A percentile compares a stretch with the other conserved stretches of the same genome.
phyloP scores from a whole-genome alignment of 2,329 filamentous ascomycete species.

The Huntiella abstrusa region DNA sequence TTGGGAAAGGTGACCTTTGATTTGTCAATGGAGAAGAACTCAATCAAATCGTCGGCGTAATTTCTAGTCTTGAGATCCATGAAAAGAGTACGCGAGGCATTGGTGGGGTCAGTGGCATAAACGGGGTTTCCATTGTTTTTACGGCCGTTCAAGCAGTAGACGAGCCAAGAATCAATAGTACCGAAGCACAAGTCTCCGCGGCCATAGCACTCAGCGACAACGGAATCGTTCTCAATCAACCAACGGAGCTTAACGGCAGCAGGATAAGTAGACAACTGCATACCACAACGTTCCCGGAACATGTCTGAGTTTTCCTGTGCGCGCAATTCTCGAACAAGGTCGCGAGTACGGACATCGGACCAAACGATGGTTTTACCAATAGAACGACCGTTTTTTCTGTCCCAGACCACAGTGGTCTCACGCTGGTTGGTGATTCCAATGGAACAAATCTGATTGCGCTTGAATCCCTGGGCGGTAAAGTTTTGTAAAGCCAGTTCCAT shows the following conservation, averaged over 20 bases:
- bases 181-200: constrained; percentile 62
- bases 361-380: constrained; percentile 76
- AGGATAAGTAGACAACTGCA: constrained; percentile 76
- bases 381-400: constrained; percentile 59
- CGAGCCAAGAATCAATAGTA: constrained; percentile 74
- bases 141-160: constrained; percentile 68
- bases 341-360: constrained; percentile 65
- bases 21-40: constrained; percentile 56
- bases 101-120: constrained; percentile 71
- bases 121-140: constrained; percentile 34
- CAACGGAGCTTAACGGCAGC: constrained; percentile 73
- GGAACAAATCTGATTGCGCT: constrained; percentile 48
- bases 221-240: constrained; percentile 53
- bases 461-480: constrained; percentile 53
- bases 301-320: constrained; percentile 45
- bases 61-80: constrained; percentile 68
- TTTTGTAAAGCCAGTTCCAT: constrained; percentile 57
- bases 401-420: constrained; percentile 76
- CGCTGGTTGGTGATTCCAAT: constrained; percentile 82
- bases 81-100: constrained; percentile 85
- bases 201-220: constrained; percentile 57
- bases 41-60: constrained; percentile 59
- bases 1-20: constrained; percentile 59
- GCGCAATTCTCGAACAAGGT: constrained; percentile 60
- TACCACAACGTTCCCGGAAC: constrained; percentile 52